phyloP scores from a whole-genome alignment of 768 basidiomycete species.

The Mycena epipterygia region DNA sequence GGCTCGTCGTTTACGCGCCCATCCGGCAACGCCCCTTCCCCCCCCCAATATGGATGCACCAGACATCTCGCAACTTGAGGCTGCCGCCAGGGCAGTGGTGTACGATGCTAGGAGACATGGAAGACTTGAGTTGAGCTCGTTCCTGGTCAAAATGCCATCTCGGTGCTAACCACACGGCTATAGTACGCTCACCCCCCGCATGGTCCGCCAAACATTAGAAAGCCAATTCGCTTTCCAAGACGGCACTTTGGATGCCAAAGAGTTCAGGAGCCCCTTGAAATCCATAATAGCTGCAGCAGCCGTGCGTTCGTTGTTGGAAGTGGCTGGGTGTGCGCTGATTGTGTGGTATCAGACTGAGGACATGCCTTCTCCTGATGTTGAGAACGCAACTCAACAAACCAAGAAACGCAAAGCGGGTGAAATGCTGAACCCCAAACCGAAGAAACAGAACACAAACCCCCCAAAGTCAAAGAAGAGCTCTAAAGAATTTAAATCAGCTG shows the following conservation, averaged over 20 bases:
- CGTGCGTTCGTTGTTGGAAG: slow-evolving; percentile 7
- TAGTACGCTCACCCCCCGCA: slow-evolving; percentile 63
- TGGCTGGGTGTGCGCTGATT: not conserved
- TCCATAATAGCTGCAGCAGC: slow-evolving; percentile 36
- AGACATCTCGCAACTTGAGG: slow-evolving; percentile 9
- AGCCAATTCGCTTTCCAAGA: slow-evolving; percentile 56
- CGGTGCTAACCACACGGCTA: not conserved
- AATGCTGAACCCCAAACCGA: slow-evolving; percentile 18
- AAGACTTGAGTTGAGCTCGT: not conserved
- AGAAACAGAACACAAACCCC: slow-evolving; percentile 25
- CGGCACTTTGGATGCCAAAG: slow-evolving; percentile 56
- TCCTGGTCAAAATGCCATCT: not conserved
- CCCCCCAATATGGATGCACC: not conserved
- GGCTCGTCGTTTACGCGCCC: slow-evolving; percentile 18
- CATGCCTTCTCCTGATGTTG: not conserved
- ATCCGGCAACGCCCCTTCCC: not conserved
- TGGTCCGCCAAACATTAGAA: slow-evolving; percentile 67
- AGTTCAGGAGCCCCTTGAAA: slow-evolving; percentile 65
- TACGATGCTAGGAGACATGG: slow-evolving; percentile 8
- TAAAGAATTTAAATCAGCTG: slow-evolving; percentile 55
- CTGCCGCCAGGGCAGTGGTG: slow-evolving; percentile 12
- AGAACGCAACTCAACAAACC: not conserved
- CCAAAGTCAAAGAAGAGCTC: slow-evolving; percentile 26
- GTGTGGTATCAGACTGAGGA: not conserved
- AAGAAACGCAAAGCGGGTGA: slow-evolving; percentile 32